phyloP scores from a whole-genome alignment of 495 filamentous ascomycete species.

The Aspergillus egyptiacus region DNA sequence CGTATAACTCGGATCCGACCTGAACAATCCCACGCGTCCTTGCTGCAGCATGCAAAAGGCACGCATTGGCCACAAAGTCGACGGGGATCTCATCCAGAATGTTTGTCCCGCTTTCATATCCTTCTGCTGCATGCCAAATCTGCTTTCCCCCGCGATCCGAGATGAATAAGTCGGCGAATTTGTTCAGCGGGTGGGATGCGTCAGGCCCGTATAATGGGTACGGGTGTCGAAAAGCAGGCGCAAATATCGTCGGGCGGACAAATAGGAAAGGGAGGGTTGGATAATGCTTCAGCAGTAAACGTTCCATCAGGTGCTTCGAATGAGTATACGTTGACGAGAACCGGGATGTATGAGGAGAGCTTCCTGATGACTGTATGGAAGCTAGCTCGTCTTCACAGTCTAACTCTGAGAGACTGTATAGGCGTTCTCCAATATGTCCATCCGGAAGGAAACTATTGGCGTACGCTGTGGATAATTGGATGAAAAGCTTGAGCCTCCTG shows the following conservation, averaged over 20 bases:
- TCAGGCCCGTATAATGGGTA: constrained; percentile 34
- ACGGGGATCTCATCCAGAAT: constrained; percentile 38
- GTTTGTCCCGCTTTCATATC: constrained; percentile 28
- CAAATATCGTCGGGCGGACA: constrained; percentile 39
- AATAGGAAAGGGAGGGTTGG: constrained; percentile 30
- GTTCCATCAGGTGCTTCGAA: constrained; percentile 38
- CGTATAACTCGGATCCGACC: constrained; percentile 28
- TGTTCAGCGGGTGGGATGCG: constrained; percentile 30
- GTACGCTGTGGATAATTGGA: constrained; percentile 35
- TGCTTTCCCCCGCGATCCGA: constrained; percentile 25
- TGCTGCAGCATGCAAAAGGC: constrained; percentile 32
- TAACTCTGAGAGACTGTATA: constrained; percentile 22
- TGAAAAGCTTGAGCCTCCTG: constrained; percentile 27
- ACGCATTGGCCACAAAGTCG: constrained; percentile 37
- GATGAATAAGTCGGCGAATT: constrained; percentile 29
- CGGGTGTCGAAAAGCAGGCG: constrained; percentile 32
- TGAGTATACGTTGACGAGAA: constrained; percentile 36
- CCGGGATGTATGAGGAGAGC: constrained; percentile 16
- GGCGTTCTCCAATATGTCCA: constrained; percentile 27
- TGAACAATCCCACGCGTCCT: constrained; percentile 33
- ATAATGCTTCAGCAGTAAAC: constrained; percentile 26
- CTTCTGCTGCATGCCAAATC: constrained; percentile 30
- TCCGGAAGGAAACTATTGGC: constrained; percentile 35
- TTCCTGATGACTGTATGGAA: constrained; percentile 19
- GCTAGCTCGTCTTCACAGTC: constrained; percentile 32